Evolutionary conservation across 805 yeast genomes (phyloP), one percentile per base, ranked within the genome.

Genomic region (Wickerhamiella australiensis): DNA sequence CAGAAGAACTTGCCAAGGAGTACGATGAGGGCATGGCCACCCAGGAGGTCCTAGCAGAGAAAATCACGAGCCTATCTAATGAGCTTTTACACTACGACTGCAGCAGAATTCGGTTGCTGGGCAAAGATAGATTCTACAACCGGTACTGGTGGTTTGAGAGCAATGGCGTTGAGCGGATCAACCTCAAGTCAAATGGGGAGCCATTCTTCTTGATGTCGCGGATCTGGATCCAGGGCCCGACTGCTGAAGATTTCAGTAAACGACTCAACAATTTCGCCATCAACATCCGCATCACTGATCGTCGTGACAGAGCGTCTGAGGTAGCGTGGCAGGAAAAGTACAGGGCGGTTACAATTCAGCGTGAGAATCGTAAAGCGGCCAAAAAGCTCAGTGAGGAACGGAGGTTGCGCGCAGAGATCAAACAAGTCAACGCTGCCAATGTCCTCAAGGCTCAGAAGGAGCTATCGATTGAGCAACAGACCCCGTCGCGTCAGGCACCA

Each of bases 91-190:
- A 53, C 9, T 54, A 62, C 15, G 95, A 88, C 59, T 72, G 81
- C 52, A 95, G 86, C 61, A 68, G 97, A 51, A 72, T 87, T 44
- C 75, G 76, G 49, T 71, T 77, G 26, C 67, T 92, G 23, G 98
- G 98, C 2, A 74, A 79, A 52, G 98, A 92, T 64, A 69, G 95
- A 46, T 75, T 77, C 52, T 87, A 71, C 63, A 92, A 92, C 67
- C 71, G 88, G 55, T 92, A 90, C 63, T 92, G 95, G 94, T 92
- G 95, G 95, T 79, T 87, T 61, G 97, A 90, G 59, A 72, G 73
- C 54, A 82, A 82, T 59, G 98, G 97, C 0, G 69, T 86, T 44
- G 46, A 20, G 27, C 37, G 42, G 31, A 36, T 29, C 12, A 20
- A 17, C 25, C 37, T n/a, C 12, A 38, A 26, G 21, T 41, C 47